phyloP scores from a whole-genome alignment of 1,139 yeast genomes.

The Yamadazyma mexicana region DNA sequence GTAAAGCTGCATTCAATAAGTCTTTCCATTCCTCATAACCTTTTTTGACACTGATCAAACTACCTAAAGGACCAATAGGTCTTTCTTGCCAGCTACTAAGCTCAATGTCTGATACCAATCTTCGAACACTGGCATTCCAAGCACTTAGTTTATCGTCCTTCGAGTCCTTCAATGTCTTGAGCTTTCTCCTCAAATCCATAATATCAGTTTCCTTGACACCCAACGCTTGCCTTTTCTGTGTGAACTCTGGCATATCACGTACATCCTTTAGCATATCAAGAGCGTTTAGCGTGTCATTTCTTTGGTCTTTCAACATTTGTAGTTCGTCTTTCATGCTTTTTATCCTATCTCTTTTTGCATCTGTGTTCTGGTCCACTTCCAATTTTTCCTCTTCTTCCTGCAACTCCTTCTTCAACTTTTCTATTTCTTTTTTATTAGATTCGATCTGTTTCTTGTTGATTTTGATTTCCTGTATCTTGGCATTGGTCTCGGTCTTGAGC shows the following conservation, averaged over 20 bases:
- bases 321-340: background rate
- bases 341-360: background rate
- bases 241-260: background rate
- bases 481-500: background rate
- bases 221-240: conserved; percentile 1
- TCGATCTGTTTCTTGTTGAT: background rate
- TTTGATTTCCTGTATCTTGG: conserved; percentile 2
- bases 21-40: conserved; percentile 61
- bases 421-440: conserved; percentile 3
- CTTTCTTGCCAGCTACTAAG: conserved; percentile 37
- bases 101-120: conserved; percentile 44
- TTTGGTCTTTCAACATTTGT: background rate
- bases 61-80: conserved; percentile 89
- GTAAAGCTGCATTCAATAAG: conserved; percentile 54
- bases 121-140: conserved; percentile 48
- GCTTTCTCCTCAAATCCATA: conserved; percentile 15
- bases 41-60: conserved; percentile 54
- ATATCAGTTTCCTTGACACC: conserved; percentile 5
- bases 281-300: background rate
- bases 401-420: conserved; percentile 6
- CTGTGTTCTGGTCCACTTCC: background rate
- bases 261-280: background rate
- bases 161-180: conserved; percentile 19
- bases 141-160: conserved; percentile 37
- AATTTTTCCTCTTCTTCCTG: conserved; percentile 3